Conservation (phyloP, 768 basidiomycete species). For the Termitomyces sp. region DNA sequence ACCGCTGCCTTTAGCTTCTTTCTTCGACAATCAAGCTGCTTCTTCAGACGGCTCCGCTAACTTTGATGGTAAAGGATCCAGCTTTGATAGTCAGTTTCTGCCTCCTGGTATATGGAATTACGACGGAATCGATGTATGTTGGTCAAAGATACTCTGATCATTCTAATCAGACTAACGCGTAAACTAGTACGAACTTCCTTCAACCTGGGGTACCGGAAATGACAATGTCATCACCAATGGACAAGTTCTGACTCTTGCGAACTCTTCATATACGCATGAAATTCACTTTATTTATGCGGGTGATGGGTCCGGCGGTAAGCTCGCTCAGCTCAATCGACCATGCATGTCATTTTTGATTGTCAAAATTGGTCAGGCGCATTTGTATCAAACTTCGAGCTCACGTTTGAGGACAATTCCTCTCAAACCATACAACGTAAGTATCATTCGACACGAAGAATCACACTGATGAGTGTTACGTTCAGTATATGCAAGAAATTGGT, state of each 20-base stretch:
- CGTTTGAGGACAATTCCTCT: slow-evolving; percentile 30
- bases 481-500: slow-evolving; percentile 45
- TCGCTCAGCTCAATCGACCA: not conserved
- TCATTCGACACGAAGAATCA: not conserved
- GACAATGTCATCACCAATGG: slow-evolving; percentile 42
- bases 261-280: slow-evolving; percentile 35
- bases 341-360: not conserved
- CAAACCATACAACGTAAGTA: slow-evolving; percentile 28
- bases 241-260: slow-evolving; percentile 30
- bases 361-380: slow-evolving; percentile 17
- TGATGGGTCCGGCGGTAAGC: slow-evolving; percentile 19
- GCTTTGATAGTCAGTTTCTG: slow-evolving; percentile 34
- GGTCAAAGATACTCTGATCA: not conserved
- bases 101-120: slow-evolving; percentile 32
- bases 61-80: slow-evolving; percentile 33
- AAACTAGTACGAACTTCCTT: slow-evolving; percentile 35
- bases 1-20: slow-evolving; percentile 19
- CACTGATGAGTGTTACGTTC: not conserved
- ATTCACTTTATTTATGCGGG: slow-evolving; percentile 45
- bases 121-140: slow-evolving; percentile 31
- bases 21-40: slow-evolving; percentile 40
- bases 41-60: slow-evolving; percentile 31
- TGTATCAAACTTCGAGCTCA: slow-evolving; percentile 28
- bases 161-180: not conserved
- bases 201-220: slow-evolving; percentile 27